phyloP scores from a whole-genome alignment of 768 basidiomycete genomes.

The Tephrocybe rancida region DNA sequence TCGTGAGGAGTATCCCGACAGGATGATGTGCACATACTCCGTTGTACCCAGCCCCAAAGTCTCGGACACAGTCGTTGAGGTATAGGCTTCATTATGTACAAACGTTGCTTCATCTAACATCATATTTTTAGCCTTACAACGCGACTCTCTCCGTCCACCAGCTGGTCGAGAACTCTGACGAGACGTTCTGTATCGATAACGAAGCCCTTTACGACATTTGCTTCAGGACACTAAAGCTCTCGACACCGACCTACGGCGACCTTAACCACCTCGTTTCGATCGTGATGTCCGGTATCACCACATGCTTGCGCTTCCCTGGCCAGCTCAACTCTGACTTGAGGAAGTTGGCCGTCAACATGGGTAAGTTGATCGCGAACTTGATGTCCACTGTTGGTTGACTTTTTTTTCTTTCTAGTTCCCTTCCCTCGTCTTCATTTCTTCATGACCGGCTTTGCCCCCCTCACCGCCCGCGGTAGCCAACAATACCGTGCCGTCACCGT shows the following conservation, averaged over 20 bases:
- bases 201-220: constrained; percentile 99
- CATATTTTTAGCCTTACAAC: constrained; percentile 82
- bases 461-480: constrained; percentile 92
- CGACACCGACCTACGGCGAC: constrained; percentile 95
- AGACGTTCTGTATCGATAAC: constrained; percentile 99
- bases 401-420: constrained; percentile 59
- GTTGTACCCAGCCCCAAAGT: constrained; percentile 98
- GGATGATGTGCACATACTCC: constrained; percentile 99
- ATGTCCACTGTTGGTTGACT: neutral
- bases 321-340: constrained; percentile 98
- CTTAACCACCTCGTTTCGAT: constrained; percentile 97
- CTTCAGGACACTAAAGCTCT: constrained; percentile 96
- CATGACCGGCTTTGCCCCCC: constrained; percentile 94
- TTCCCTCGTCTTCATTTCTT: constrained; percentile 99
- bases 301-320: constrained; percentile 99
- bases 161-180: constrained; percentile 98
- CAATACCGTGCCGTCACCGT: constrained; percentile 97
- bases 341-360: constrained; percentile 99
- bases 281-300: constrained; percentile 99
- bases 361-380: constrained; percentile 42
- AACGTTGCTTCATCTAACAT: neutral
- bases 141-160: constrained; percentile 98
- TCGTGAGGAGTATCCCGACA: constrained; percentile 97
- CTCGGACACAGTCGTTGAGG: constrained; percentile 98
- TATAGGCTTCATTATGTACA: constrained; percentile 26